These are phyloP conservation scores for Zelonia costaricensis DNA, from an alignment of 208 protist species.

Conservation along the genomic window DNA sequence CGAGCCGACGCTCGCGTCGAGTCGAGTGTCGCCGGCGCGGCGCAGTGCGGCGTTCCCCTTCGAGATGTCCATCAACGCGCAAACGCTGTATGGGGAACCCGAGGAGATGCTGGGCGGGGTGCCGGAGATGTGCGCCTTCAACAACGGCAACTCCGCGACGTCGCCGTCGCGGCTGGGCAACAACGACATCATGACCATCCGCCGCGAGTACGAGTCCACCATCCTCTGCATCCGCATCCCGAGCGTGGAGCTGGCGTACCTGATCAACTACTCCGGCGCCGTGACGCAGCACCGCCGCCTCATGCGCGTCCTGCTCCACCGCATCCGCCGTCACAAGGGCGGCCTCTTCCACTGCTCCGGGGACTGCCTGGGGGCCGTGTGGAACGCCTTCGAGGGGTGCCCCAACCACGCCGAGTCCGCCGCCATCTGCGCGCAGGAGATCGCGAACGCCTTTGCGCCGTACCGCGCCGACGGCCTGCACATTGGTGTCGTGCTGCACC, in stretches of 20 bases:
- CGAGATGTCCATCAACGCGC: neutral
- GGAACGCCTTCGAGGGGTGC: conserved; percentile 87
- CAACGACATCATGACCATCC: conserved; percentile 52
- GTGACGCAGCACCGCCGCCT: conserved; percentile 69
- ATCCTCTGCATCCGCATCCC: conserved; percentile 67
- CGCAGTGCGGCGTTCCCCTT: neutral
- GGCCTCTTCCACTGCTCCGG: conserved; percentile 74
- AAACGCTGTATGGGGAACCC: conserved; percentile 7
- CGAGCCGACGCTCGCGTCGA: neutral
- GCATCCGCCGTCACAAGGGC: conserved; percentile 73
- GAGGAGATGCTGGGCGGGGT: neutral
- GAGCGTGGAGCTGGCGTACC: conserved; percentile 65
- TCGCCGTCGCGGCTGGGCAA: neutral
- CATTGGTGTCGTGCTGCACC: conserved; percentile 78
- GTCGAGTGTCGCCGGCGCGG: neutral
- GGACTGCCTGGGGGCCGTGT: conserved; percentile 70
- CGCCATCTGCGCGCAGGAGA: conserved; percentile 72
- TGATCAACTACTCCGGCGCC: conserved; percentile 61
- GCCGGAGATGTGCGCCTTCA: conserved; percentile 6
- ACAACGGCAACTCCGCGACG: neutral
- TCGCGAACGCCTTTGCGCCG: conserved; percentile 49
- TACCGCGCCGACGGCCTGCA: conserved; percentile 63
- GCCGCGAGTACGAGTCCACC: conserved; percentile 55
- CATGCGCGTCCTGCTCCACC: conserved; percentile 69
- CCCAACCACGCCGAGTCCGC: conserved; percentile 67